Base-by-base conservation (phyloP, 2,329 filamentous ascomycete genomes). In the Monosporascus sp. region DNA sequence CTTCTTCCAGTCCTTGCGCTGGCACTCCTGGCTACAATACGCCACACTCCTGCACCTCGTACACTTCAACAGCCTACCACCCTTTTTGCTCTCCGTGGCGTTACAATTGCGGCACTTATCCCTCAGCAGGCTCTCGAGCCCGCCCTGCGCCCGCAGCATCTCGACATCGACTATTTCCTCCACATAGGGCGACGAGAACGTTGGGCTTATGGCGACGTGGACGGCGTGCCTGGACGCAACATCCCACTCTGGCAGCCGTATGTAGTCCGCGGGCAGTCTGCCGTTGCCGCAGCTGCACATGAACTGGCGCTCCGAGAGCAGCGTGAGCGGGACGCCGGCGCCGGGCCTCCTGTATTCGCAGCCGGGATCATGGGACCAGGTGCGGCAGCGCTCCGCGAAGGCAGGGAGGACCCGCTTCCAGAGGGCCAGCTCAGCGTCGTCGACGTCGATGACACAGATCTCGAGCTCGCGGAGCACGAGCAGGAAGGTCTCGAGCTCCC, bases 121-220 rank as follows among this genome's bases (percentile, higher is more conserved):
- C 8, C 53, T 45, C 1, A 37, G 31, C 31, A 58, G 48, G 7
- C 47, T 31, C 43, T 46, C 50, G 11, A 55, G 3, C 6, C 25
- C 49, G 6, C 35, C 47, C 39, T 48, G 45, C 11, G 35, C 31
- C 7, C 37, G 25, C 6, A 54, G 9, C 1, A 44, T 15, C 7
- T 55, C 52, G 35, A 14, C 17, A 22, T 72, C 68, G 0, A 72
- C 55, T 20, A 72, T 58, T 24, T 73, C 64, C 58, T 79, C 76
- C 1, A 75, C 71, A 9, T 72, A 68, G 0, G 71, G 70, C 22
- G 71, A 69, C 8, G 77, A 66, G 60, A 75, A 86, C 0, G 70
- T 66, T 0, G 80, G 80, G 52, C 81, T 84, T 58, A 86, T 80
- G 5, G 80, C 81, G 6, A 82, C 69, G 6, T 84, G 75, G 27